Evolutionary conservation across 2,329 filamentous ascomycete genomes (phyloP).

Genomic region (Whalleya microplaca): DNA sequence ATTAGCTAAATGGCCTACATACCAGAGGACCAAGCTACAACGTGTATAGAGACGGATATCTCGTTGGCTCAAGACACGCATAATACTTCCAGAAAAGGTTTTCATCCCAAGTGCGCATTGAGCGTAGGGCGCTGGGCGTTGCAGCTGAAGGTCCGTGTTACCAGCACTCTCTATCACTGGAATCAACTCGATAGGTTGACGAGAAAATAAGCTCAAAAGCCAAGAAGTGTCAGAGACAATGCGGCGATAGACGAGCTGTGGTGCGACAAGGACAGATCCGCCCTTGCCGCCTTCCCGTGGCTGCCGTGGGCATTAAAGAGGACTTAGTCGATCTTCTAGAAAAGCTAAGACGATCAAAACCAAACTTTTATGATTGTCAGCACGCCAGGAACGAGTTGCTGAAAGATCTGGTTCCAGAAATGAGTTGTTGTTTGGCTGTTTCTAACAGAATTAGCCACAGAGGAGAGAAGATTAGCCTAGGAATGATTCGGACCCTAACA

Average conservation of each 20-base stretch:
- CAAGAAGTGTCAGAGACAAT: constrained; percentile 18
- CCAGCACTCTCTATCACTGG: neutral
- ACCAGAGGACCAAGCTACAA: neutral
- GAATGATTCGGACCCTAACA: neutral
- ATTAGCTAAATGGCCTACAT: neutral
- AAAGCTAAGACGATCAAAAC: constrained; percentile 17
- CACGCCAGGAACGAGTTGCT: neutral
- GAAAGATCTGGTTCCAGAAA: neutral
- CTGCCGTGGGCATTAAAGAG: constrained; percentile 11
- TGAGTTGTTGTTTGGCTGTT: neutral
- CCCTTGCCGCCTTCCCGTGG: constrained; percentile 12
- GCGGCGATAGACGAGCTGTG: constrained; percentile 18
- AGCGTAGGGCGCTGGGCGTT: neutral
- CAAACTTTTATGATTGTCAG: constrained; percentile 1
- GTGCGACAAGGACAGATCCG: constrained; percentile 6
- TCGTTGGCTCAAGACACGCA: neutral
- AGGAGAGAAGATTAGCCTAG: neutral
- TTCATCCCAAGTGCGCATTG: neutral
- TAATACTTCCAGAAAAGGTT: neutral
- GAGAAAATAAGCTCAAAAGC: constrained; percentile 16
- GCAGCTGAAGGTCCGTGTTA: neutral
- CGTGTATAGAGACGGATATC: neutral
- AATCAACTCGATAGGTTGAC: neutral
- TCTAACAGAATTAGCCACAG: neutral
- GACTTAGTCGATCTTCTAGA: constrained; percentile 22